phyloP scores from a whole-genome alignment of 1,284 basidiomycete species.

The Pholiota adiposa region DNA sequence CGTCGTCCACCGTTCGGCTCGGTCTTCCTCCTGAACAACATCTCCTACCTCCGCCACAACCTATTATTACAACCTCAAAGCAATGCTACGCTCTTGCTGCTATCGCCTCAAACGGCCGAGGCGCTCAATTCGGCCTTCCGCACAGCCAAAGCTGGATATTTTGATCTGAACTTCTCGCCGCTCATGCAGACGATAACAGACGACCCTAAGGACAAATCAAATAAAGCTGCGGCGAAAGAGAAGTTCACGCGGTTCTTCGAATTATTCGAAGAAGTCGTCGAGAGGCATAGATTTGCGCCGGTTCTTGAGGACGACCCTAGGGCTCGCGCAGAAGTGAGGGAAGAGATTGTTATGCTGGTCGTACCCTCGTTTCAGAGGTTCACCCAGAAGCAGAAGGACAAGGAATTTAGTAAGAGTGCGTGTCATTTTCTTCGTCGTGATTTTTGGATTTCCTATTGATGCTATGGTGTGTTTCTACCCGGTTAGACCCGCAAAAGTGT shows the following conservation, averaged over 20 bases:
- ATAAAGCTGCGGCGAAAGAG: slow-evolving; percentile 72
- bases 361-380: slow-evolving; percentile 75
- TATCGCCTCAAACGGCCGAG: slow-evolving; percentile 66
- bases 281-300: slow-evolving; percentile 67
- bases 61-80: slow-evolving; percentile 56
- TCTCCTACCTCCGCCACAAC: slow-evolving; percentile 65
- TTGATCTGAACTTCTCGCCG: slow-evolving; percentile 78
- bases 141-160: slow-evolving; percentile 80
- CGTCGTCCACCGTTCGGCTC: slow-evolving; percentile 70
- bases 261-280: slow-evolving; percentile 73
- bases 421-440: slow-evolving; percentile 17
- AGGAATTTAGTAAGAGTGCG: slow-evolving; percentile 84
- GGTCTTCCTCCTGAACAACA: slow-evolving; percentile 79
- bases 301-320: slow-evolving; percentile 75
- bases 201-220: slow-evolving; percentile 62
- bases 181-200: slow-evolving; percentile 74
- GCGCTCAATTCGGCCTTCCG: slow-evolving; percentile 69
- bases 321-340: slow-evolving; percentile 57
- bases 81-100: slow-evolving; percentile 46
- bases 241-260: slow-evolving; percentile 82
- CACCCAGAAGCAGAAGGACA: slow-evolving; percentile 72
- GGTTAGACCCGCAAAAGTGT: slow-evolving; percentile 81
- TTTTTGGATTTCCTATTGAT: slow-evolving; percentile 8
- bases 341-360: slow-evolving; percentile 76
- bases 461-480: slow-evolving; percentile 1